Evolutionary conservation across 441 rosid genomes (phyloP), one percentile per base, ranked within the genome.

Genomic region (Kokia cookei): DNA sequence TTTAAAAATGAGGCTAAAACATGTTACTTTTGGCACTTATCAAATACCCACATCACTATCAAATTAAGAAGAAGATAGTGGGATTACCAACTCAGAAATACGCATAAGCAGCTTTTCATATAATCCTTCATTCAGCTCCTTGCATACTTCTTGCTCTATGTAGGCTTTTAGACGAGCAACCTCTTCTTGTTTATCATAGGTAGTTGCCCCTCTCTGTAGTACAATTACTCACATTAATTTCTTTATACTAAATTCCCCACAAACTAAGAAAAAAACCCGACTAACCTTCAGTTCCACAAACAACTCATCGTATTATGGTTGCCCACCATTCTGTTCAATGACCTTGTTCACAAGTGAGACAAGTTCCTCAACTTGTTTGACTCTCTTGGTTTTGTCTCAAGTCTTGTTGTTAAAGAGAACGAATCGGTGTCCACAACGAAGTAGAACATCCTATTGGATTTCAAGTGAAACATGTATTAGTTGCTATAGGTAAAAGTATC

Each of bases 321-420:
- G 87, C 55, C 97, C 97, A 73, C 80, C 84, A 83, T 92, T 94
- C 43, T 78, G 79, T 4, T 50, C 71, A n/a, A 78, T 80, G 63
- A 92, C 82, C 24, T 40, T 64, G 50, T 85, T 79, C 57, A 92
- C 90, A 67, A 87, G 86, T 13, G 85, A 79, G 1, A 92, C 86
- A 65, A 94, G 93, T 75, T 83, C 75, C 69, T 82, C 60, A 61
- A 91, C 87, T 77, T 94, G 93, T 54, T 77, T 78, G 62, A 60
- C 80, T 80, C 75, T 86, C 84, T 86, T 88, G 2, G 26, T 7
- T 66, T 78, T 85, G 76, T 91, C 84, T 54, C 76, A 77, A 9
- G 93, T 91, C 82, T 88, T 94, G 89, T 94, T 92, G 77, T 94
- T 90, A 73, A 94, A 94, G 72, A 88, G 84, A 45, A 91, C 88